Conservation (phyloP, 768 basidiomycete genomes). For the Mycena amicta region DNA sequence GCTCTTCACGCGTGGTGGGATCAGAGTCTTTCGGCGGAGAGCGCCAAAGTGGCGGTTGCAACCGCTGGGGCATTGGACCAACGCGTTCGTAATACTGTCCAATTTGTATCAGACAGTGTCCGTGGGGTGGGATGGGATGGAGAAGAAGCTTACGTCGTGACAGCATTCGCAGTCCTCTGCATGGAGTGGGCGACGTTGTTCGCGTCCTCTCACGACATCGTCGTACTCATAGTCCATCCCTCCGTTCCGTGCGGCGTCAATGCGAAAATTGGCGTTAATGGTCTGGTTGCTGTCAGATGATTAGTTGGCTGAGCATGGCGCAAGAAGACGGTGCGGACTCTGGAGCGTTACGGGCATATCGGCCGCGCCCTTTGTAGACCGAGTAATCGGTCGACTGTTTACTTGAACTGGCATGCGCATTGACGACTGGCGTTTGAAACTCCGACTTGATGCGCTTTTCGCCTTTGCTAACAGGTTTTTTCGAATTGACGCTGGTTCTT, state of each 20-base stretch:
- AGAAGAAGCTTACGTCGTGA: slow-evolving; percentile 44
- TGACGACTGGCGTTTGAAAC: slow-evolving; percentile 9
- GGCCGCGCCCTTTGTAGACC: slow-evolving; percentile 38
- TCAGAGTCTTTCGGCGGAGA: slow-evolving; percentile 33
- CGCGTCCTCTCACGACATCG: slow-evolving; percentile 56
- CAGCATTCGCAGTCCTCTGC: slow-evolving; percentile 70
- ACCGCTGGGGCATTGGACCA: slow-evolving; percentile 50
- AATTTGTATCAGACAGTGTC: neutral
- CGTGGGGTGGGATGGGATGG: slow-evolving; percentile 7
- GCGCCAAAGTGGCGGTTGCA: slow-evolving; percentile 56
- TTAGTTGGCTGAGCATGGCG: neutral
- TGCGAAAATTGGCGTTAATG: slow-evolving; percentile 53
- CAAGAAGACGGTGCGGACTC: slow-evolving; percentile 6
- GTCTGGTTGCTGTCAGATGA: slow-evolving; percentile 25
- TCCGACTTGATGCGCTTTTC: neutral
- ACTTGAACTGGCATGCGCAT: slow-evolving; percentile 20
- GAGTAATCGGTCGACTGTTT: slow-evolving; percentile 23
- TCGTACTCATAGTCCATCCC: slow-evolving; percentile 56
- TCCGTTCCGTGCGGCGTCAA: slow-evolving; percentile 51
- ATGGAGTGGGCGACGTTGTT: slow-evolving; percentile 52
- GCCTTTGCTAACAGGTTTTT: neutral
- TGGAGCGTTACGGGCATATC: slow-evolving; percentile 34
- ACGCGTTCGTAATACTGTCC: slow-evolving; percentile 59
- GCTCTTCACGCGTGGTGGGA: slow-evolving; percentile 21
- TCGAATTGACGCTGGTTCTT: neutral